Conservation (phyloP, 208 protist genomes). For the Herpetomonas tarakana region DNA sequence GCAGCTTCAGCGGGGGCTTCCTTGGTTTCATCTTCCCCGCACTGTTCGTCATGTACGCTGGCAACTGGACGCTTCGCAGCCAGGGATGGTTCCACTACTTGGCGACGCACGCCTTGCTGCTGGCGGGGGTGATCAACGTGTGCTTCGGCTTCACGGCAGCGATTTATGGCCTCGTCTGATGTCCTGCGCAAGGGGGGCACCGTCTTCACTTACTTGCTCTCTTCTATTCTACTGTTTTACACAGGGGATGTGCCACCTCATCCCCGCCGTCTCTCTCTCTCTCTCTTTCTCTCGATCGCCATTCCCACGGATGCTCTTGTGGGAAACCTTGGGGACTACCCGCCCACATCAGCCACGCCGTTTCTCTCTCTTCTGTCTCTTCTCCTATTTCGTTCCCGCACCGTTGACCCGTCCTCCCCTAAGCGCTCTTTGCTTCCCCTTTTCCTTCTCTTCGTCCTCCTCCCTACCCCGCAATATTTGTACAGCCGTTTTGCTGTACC, state of each 20-base stretch:
- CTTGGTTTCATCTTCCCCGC: conserved; percentile 62
- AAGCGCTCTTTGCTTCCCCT: neutral
- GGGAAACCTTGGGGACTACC: conserved; percentile 1
- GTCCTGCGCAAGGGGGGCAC: no score
- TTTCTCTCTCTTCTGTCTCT: conserved; percentile 11
- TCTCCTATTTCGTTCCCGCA: no score
- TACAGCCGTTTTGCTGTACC: no score
- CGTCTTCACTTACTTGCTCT: no score
- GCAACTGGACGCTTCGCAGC: conserved; percentile 23
- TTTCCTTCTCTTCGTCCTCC: conserved; percentile 1
- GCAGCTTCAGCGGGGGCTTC: conserved; percentile 48
- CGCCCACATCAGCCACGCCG: conserved; percentile 7
- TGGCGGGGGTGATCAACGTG: conserved; percentile 48
- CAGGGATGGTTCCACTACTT: conserved; percentile 33
- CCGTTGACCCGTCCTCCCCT: no score
- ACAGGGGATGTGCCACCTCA: no score
- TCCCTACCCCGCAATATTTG: no score
- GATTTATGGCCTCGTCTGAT: neutral
- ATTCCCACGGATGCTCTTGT: neutral
- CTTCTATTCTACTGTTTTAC: no score
- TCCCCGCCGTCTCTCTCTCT: no score
- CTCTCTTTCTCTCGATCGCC: no score
- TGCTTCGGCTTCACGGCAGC: conserved; percentile 29
- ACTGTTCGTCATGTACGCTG: conserved; percentile 54
- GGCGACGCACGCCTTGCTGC: conserved; percentile 40